Evolutionary conservation across 768 basidiomycete genomes (phyloP), one percentile per base, ranked within the genome.

Genomic region (Rhodotorula sphaerocarpa): DNA sequence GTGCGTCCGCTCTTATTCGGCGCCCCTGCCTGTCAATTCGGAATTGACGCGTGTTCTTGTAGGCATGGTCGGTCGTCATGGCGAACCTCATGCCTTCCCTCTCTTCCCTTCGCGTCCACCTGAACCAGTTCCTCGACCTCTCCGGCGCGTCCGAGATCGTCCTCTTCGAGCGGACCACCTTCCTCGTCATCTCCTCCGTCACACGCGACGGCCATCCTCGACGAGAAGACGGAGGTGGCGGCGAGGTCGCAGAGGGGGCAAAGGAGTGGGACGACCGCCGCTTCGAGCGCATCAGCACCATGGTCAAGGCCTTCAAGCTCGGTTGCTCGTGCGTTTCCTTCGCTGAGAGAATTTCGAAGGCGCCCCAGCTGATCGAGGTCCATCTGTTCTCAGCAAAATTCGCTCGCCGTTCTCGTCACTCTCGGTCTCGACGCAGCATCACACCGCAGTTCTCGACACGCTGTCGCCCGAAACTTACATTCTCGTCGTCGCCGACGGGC

Each of bases 61-160:
- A 97, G 93, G 95, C 95, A 25, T 97, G 95, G 95, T 97, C 95
- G 25, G 85, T 84, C 67, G 93, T 99, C 63, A 91, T 99, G 21
- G 90, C 95, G 73, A 90, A 90, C 21, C 80, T 99, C 70, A 93
- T 96, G 60, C 95, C 95, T 7, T 96, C 97, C 69, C 89, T 89
- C 41, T 78, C 84, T n/a, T 84, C 90, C 48, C 85, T 99, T 44
- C 84, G 86, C 3, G 84, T 81, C 66, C 91, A 97, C 70, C 82
- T 99, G 23, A 82, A 84, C 11, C 88, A 84, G 53, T 87, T 97
- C 63, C 87, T 91, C 20, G 80, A 83, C 50, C 84, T 90, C 1
- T 91, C 90, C 74, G 86, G 82, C 66, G 91, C 92, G 10, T 87
- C 87, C 0, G 95, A 99, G 75, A 89, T 90, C 60, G 85, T 97